Conservation (phyloP, 495 filamentous ascomycete genomes). For the Astrothelium macrocarpum region DNA sequence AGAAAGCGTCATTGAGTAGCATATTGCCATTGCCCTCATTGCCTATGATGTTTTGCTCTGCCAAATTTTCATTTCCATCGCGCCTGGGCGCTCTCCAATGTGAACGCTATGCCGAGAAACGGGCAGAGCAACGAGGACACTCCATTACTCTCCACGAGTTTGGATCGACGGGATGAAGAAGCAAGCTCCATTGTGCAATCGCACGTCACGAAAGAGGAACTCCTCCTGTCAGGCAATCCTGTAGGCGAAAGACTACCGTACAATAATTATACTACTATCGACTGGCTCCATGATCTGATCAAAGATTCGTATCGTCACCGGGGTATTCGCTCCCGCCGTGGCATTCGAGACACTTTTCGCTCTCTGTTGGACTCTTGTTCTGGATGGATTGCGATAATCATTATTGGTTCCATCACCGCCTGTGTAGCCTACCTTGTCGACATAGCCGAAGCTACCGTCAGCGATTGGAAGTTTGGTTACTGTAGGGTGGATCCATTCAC, state of each 20-base stretch:
- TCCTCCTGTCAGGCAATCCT: constrained; percentile 21
- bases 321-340: constrained; percentile 31
- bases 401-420: constrained; percentile 47
- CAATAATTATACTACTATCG: constrained; percentile 49
- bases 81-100: not conserved
- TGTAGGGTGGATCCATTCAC: constrained; percentile 40
- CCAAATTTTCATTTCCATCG: not conserved
- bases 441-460: constrained; percentile 41
- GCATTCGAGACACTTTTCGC: constrained; percentile 29
- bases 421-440: constrained; percentile 48
- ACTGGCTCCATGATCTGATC: constrained; percentile 51
- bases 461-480: constrained; percentile 47
- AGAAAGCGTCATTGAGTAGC: not conserved
- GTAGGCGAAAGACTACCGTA: constrained; percentile 48
- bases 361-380: constrained; percentile 37
- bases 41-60: not conserved
- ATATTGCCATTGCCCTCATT: constrained; percentile 1
- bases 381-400: constrained; percentile 43
- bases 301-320: constrained; percentile 48
- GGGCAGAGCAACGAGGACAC: constrained; percentile 8
- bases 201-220: constrained; percentile 16
- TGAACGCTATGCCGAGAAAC: constrained; percentile 8
- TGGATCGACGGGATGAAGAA: constrained; percentile 16
- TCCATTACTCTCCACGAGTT: constrained; percentile 4
- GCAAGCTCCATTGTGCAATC: constrained; percentile 17